A percentile compares a stretch with the other conserved stretches of the same genome.
phyloP scores from a whole-genome alignment of 768 basidiomycete genomes.

The Phanerochaete carnosa region DNA sequence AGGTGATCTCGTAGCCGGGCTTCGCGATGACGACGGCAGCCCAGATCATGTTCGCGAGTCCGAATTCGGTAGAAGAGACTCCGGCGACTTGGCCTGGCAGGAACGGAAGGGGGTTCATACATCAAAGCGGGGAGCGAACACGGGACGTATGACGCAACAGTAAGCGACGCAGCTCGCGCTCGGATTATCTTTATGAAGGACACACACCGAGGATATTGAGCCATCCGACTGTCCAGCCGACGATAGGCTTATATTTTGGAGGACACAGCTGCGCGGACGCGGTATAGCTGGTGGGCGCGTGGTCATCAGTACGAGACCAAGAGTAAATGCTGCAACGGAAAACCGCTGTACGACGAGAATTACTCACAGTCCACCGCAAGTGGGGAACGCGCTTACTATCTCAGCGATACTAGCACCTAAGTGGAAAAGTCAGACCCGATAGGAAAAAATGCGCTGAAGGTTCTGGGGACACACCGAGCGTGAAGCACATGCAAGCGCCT shows the following conservation, averaged over 20 bases:
- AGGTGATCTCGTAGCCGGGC: slow-evolving; percentile 47
- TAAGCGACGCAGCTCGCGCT: too few species aligned
- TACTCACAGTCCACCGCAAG: slow-evolving; percentile 66
- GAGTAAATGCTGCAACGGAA: background rate
- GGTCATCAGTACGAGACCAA: background rate
- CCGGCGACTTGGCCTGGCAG: slow-evolving; percentile 84
- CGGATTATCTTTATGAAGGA: background rate
- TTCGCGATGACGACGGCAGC: slow-evolving; percentile 67
- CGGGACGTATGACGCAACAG: too few species aligned
- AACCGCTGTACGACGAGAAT: background rate
- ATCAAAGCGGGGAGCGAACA: too few species aligned
- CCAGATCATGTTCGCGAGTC: slow-evolving; percentile 74
- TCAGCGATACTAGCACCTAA: slow-evolving; percentile 65
- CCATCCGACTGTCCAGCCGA: slow-evolving; percentile 82
- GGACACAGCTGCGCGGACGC: slow-evolving; percentile 77
- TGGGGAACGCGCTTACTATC: slow-evolving; percentile 73
- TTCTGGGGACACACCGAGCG: slow-evolving; percentile 39
- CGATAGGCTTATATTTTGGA: slow-evolving; percentile 58
- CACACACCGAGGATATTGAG: slow-evolving; percentile 69
- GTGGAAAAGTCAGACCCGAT: background rate
- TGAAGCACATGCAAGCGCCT: slow-evolving; percentile 70
- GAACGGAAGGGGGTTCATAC: too few species aligned
- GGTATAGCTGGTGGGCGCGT: slow-evolving; percentile 50
- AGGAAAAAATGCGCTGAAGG: background rate
- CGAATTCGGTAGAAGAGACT: slow-evolving; percentile 83